These are phyloP conservation scores for Truncatella angustata DNA, from an alignment of 2,329 filamentous ascomycete genomes.

Conservation along the genomic window DNA sequence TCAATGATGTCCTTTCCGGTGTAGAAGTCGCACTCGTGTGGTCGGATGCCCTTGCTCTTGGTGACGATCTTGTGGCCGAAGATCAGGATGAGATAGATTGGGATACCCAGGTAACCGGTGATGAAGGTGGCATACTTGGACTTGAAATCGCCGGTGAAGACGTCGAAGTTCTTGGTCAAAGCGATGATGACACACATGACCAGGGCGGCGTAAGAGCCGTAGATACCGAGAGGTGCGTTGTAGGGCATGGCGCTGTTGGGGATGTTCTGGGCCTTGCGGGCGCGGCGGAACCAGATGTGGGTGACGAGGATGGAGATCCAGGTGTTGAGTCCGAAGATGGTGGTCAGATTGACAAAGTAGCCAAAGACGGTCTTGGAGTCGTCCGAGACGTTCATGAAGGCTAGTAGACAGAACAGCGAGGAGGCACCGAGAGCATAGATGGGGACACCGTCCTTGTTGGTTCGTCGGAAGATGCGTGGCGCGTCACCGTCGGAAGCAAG, in stretches of 20 bases:
- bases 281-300: slow-evolving; percentile 65
- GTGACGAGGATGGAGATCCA: slow-evolving; percentile 69
- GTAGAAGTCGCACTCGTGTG: slow-evolving; percentile 66
- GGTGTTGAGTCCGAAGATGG: slow-evolving; percentile 64
- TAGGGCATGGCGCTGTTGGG: slow-evolving; percentile 57
- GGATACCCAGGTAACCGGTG: slow-evolving; percentile 75
- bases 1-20: slow-evolving; percentile 73
- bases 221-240: slow-evolving; percentile 68
- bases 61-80: slow-evolving; percentile 64
- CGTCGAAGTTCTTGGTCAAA: slow-evolving; percentile 78
- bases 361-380: slow-evolving; percentile 57
- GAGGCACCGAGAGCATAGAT: slow-evolving; percentile 62
- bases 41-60: slow-evolving; percentile 52
- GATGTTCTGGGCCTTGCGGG: slow-evolving; percentile 59
- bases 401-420: slow-evolving; percentile 62
- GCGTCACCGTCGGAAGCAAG: slow-evolving; percentile 71
- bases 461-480: slow-evolving; percentile 68
- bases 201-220: slow-evolving; percentile 66
- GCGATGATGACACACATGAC: slow-evolving; percentile 71
- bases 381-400: slow-evolving; percentile 63
- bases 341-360: slow-evolving; percentile 68
- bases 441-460: slow-evolving; percentile 70
- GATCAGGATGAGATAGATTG: slow-evolving; percentile 68
- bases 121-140: slow-evolving; percentile 71
- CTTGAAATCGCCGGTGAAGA: slow-evolving; percentile 55